A percentile compares a stretch with the other conserved stretches of the same genome.
phyloP scores from a whole-genome alignment of 768 basidiomycete genomes.

The Termitomyces sp. region DNA sequence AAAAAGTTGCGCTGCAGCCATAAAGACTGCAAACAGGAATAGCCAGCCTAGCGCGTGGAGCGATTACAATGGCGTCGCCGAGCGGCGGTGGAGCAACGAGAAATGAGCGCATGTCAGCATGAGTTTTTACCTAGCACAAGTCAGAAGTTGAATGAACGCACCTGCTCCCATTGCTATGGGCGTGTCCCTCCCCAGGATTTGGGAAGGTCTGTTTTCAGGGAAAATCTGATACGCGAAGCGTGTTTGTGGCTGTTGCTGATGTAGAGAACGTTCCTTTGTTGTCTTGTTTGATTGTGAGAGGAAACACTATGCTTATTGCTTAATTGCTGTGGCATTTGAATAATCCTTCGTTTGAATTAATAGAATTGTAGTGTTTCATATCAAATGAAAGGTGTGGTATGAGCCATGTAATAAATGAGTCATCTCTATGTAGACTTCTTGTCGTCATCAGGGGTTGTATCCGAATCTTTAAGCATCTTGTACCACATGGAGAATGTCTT shows the following conservation, averaged over 20 bases:
- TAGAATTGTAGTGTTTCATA: background rate
- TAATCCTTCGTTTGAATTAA: background rate
- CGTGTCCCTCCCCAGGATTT: background rate
- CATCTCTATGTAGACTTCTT: conserved; percentile 18
- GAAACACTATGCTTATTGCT: background rate
- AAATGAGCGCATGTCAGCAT: background rate
- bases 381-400: background rate
- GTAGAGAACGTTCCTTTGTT: background rate
- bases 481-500: conserved; percentile 33
- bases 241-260: background rate
- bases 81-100: background rate
- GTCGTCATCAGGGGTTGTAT: conserved; percentile 32
- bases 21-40: conserved; percentile 92
- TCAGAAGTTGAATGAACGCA: background rate
- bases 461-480: conserved; percentile 41
- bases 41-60: conserved; percentile 66
- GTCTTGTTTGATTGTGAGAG: too few relatives aligned
- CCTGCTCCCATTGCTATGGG: conserved; percentile 5
- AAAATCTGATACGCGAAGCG: background rate
- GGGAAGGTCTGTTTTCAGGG: background rate
- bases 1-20: conserved; percentile 92
- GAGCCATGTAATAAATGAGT: background rate
- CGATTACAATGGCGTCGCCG: background rate
- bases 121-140: background rate
- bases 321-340: background rate